phyloP scores from a whole-genome alignment of 805 yeast genomes.

The Limtongia smithiae region DNA sequence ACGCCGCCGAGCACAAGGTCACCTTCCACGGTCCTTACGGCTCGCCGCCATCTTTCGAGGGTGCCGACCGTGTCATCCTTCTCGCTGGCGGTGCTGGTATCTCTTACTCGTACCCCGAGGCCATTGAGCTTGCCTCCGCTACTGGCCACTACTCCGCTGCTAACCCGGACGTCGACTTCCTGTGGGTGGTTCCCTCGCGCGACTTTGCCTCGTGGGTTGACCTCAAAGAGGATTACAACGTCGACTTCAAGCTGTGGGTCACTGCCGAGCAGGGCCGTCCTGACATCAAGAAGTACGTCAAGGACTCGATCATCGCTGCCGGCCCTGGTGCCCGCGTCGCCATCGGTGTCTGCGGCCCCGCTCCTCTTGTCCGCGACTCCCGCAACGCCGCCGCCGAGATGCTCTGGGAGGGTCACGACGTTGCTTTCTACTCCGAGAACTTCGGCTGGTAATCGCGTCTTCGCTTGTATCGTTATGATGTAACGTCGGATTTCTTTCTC shows the following conservation, averaged over 20 bases:
- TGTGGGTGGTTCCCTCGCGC: slow-evolving; percentile 36
- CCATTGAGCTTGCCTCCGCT: slow-evolving; percentile 24
- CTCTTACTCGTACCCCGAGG: slow-evolving; percentile 35
- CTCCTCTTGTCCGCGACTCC: slow-evolving; percentile 33
- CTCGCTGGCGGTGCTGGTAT: slow-evolving; percentile 39
- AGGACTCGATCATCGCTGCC: slow-evolving; percentile 26
- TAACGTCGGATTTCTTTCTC: not conserved
- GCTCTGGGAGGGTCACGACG: slow-evolving; percentile 30
- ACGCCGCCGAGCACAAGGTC: slow-evolving; percentile 28
- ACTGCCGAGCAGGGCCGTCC: slow-evolving; percentile 37
- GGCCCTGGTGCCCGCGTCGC: slow-evolving; percentile 29
- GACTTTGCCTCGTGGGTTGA: slow-evolving; percentile 34
- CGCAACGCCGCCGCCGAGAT: slow-evolving; percentile 33
- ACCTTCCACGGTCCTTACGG: slow-evolving; percentile 30
- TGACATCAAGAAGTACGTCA: slow-evolving; percentile 29
- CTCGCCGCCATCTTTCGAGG: slow-evolving; percentile 28
- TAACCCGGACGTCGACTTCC: slow-evolving; percentile 31
- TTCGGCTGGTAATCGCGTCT: slow-evolving; percentile 37
- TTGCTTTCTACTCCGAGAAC: slow-evolving; percentile 34
- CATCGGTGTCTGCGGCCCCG: slow-evolving; percentile 37
- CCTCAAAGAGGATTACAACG: slow-evolving; percentile 29
- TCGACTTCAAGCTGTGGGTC: slow-evolving; percentile 33
- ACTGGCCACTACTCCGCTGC: slow-evolving; percentile 24
- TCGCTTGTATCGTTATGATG: not conserved
- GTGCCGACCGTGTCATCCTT: slow-evolving; percentile 30